A percentile compares a stretch with the other conserved stretches of the same genome.
These are phyloP conservation scores for Bryoglossum gracile DNA, from an alignment of 495 filamentous ascomycete species.

Conservation along the genomic window DNA sequence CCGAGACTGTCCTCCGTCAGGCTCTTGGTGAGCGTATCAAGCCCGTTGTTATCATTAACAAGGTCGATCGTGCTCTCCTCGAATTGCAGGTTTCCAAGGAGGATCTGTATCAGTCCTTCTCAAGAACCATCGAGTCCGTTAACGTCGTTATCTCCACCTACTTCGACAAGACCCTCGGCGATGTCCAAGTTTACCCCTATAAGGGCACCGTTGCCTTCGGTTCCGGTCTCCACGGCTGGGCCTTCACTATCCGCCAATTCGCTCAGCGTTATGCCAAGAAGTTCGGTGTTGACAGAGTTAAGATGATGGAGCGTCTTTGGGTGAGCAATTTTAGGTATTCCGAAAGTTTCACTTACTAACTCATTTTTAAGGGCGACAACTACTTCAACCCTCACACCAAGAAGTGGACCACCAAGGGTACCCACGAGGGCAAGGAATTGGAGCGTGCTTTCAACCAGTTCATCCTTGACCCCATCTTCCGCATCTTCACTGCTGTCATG, in stretches of 20 bases:
- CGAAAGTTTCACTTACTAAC: conserved; percentile 21
- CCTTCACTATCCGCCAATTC: conserved; percentile 99
- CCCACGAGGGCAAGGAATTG: conserved; percentile 74
- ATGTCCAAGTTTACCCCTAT: conserved; percentile 96
- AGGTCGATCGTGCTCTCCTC: conserved; percentile 98
- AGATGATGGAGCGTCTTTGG: conserved; percentile 99
- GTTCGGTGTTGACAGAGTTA: conserved; percentile 97
- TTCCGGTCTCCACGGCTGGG: conserved; percentile 99
- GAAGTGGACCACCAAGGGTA: conserved; percentile 91
- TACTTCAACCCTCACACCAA: conserved; percentile 99
- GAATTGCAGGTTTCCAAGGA: conserved; percentile 98
- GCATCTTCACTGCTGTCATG: conserved; percentile 91
- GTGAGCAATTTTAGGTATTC: conserved; percentile 39
- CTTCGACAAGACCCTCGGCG: conserved; percentile 93
- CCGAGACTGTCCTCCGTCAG: conserved; percentile 98
- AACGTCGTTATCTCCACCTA: conserved; percentile 99
- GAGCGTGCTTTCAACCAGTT: conserved; percentile 99
- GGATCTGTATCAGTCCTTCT: conserved; percentile 99
- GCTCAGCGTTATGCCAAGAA: conserved; percentile 97
- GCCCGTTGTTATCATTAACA: conserved; percentile 99
- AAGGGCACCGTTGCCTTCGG: conserved; percentile 97
- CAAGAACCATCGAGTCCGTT: conserved; percentile 97
- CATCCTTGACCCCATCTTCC: conserved; percentile 99
- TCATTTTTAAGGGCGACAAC: conserved; percentile 73
- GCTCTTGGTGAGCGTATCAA: conserved; percentile 99